Percentiles rank a stretch among this genome's conserved stretches.
Conservation (phyloP, 2,329 filamentous ascomycete species). For the Colletotrichum abscissum region DNA sequence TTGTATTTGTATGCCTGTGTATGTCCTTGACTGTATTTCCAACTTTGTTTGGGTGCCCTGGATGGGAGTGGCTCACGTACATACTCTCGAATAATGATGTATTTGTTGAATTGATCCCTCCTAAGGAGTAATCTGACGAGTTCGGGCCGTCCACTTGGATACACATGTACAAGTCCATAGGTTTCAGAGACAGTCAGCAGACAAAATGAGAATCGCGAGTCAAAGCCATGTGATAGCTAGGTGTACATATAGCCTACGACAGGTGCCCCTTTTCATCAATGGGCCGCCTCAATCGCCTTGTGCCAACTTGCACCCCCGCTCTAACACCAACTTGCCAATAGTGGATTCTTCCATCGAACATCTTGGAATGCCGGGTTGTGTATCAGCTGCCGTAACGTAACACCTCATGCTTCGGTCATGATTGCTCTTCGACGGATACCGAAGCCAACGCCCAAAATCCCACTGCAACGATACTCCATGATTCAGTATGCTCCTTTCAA, state of each 20-base stretch:
- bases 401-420: neutral
- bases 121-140: neutral
- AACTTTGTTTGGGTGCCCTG: neutral
- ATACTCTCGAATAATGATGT: neutral
- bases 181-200: neutral
- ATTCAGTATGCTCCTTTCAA: neutral
- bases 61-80: neutral
- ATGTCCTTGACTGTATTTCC: neutral
- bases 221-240: conserved; percentile 31
- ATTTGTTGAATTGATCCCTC: neutral
- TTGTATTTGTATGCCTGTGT: neutral
- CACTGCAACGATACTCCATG: neutral
- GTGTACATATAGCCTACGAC: conserved; percentile 32
- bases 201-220: neutral
- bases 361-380: conserved; percentile 15
- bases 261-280: conserved; percentile 11
- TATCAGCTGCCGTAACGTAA: neutral
- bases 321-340: neutral
- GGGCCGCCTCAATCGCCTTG: conserved; percentile 12
- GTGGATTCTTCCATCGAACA: neutral
- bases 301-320: neutral
- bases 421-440: neutral
- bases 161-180: neutral
- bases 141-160: neutral
- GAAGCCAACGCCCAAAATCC: neutral